Base-by-base conservation (phyloP, 2,329 filamentous ascomycete genomes). In the Botrytis byssoidea region DNA sequence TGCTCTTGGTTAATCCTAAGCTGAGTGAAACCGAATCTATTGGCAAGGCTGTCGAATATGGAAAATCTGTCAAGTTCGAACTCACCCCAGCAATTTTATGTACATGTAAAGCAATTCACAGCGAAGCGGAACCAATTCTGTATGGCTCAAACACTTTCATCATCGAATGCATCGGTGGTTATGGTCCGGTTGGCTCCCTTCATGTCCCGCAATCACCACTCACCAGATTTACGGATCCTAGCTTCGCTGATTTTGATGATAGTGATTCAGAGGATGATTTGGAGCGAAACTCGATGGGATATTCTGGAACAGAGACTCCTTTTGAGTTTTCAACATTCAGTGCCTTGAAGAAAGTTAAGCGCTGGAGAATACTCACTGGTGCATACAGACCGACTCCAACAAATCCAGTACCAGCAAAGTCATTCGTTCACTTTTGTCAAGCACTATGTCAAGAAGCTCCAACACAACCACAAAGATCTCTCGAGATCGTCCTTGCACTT, bases 91-190 rank as follows among this genome's bases (percentile, higher is more conserved):
- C 44, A 9, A 66, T 74, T 20, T 65, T 74, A 8, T 25, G 60
- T 25, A 68, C 66, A 4, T 74, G 74, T 25, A 70, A 46, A 57
- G 48, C 44, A n/a, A 74, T 74, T 42, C 60, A 48, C 29, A n/a
- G 25, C 20, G 74, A 74, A 70, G 74, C 74, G 20, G 72, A 59
- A 55, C 35, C 42, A 16, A 64, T 70, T 61, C 67, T 74, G 1
- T 74, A 74, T 9, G 71, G 66, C n/a, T 70, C 42, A 25, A 74
- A 74, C 44, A 74, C 71, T 25, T 74, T 74, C 22, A 37, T 74
- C 5, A 68, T 74, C 4, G 72, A 70, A 35, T 74, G 66, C 5
- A 73, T 74, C n/a, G 66, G 74, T 32, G 70, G 64, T 18, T 65
- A 65, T 65, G 67, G 70, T 42, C 55, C 71, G 22, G 1, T 25